These are phyloP conservation scores for Cenchrus americanus DNA, from an alignment of 176 grass and related monocot species.

Conservation along the genomic window DNA sequence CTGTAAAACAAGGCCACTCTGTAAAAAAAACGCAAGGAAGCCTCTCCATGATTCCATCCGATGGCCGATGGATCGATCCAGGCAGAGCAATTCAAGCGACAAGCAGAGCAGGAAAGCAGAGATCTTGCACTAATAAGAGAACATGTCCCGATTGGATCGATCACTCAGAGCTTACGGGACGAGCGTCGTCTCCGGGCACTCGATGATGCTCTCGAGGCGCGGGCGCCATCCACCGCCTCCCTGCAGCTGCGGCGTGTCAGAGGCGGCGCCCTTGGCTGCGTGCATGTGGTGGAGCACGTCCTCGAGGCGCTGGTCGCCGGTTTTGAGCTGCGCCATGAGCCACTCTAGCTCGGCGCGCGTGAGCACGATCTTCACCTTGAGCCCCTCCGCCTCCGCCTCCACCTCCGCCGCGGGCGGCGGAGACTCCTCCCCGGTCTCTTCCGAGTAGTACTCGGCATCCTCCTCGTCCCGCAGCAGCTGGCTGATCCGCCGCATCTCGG, in stretches of 20 bases:
- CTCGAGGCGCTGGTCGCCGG: constrained; percentile 65
- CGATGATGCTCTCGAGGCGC: constrained; percentile 56
- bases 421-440: not conserved
- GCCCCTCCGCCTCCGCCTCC: constrained; percentile 35
- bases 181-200: constrained; percentile 35
- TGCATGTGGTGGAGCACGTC: constrained; percentile 66
- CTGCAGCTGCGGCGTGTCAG: not conserved
- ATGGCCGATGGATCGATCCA: not conserved
- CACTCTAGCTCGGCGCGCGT: constrained; percentile 71
- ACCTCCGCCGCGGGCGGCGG: not conserved
- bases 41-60: not conserved
- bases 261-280: constrained; percentile 3
- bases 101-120: too few species aligned
- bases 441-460: not conserved
- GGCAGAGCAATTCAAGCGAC: not conserved
- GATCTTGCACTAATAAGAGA: not conserved
- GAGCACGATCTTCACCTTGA: constrained; percentile 78
- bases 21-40: constrained; percentile 15
- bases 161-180: too few species aligned
- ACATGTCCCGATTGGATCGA: too few species aligned
- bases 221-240: constrained; percentile 37
- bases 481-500: constrained; percentile 30
- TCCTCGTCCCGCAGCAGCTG: constrained; percentile 35
- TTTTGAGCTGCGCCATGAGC: constrained; percentile 79
- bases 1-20: constrained; percentile 15